phyloP scores from a whole-genome alignment of 768 basidiomycete species.

The Tricholoma furcatifolium region DNA sequence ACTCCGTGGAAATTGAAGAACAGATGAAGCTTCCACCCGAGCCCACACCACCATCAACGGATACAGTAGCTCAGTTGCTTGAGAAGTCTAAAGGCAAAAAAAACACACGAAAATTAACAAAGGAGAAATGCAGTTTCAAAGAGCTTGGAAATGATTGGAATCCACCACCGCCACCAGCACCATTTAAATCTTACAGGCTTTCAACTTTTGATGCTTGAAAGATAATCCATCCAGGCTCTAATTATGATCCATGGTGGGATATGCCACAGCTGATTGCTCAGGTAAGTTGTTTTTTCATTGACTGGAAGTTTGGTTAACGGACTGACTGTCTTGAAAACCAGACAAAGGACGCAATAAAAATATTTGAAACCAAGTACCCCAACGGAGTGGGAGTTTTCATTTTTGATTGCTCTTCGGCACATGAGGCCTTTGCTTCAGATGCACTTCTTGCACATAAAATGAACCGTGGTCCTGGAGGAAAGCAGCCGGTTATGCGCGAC shows the following conservation, averaged over 20 bases:
- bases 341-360: background rate
- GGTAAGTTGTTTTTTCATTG: background rate
- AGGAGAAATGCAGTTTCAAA: background rate
- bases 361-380: background rate
- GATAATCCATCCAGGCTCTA: background rate
- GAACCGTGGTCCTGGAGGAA: background rate
- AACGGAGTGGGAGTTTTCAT: background rate
- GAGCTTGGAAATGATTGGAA: background rate
- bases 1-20: background rate
- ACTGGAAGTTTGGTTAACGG: too few relatives aligned
- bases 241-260: background rate
- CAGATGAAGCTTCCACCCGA: background rate
- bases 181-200: background rate
- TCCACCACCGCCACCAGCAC: background rate
- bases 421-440: background rate
- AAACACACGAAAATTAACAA: background rate
- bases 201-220: background rate
- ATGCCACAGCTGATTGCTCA: background rate
- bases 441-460: background rate
- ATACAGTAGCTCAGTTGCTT: background rate
- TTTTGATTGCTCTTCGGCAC: background rate
- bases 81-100: too few relatives aligned
- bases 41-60: background rate
- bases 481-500: background rate
- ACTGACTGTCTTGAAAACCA: too few relatives aligned